phyloP scores from a whole-genome alignment of 768 basidiomycete genomes.

The Termitomyces sp. region DNA sequence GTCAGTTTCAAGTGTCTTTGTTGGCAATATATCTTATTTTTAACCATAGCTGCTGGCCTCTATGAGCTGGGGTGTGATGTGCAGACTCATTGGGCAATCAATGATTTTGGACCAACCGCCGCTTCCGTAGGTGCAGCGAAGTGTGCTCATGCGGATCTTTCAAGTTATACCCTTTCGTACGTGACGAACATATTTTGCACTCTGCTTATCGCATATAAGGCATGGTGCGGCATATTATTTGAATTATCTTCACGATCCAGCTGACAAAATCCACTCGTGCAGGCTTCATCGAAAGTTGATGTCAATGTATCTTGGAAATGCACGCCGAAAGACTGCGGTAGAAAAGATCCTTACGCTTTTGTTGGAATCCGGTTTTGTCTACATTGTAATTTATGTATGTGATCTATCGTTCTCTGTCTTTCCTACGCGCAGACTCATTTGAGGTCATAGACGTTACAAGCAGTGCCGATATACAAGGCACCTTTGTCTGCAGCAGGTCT shows the following conservation, averaged over 20 bases:
- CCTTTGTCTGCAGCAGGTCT: constrained; percentile 20
- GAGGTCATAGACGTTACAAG: constrained; percentile 24
- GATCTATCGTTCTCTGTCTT: background rate
- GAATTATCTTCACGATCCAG: too few species aligned
- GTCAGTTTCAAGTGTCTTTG: constrained; percentile 11
- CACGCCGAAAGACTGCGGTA: constrained; percentile 23
- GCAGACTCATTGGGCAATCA: constrained; percentile 24
- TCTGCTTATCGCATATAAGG: constrained; percentile 23
- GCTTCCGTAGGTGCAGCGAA: constrained; percentile 22
- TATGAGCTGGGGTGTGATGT: constrained; percentile 28
- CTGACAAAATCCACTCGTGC: background rate
- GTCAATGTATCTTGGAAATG: constrained; percentile 22
- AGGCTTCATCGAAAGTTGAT: constrained; percentile 25
- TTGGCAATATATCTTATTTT: background rate
- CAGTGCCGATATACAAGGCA: constrained; percentile 26
- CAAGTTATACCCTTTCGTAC: constrained; percentile 28
- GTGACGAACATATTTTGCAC: constrained; percentile 29
- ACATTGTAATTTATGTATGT: constrained; percentile 26
- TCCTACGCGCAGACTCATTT: background rate
- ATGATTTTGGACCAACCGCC: constrained; percentile 21
- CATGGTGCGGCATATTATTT: constrained; percentile 18
- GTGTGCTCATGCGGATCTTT: constrained; percentile 25
- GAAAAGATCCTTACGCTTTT: constrained; percentile 26
- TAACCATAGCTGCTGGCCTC: constrained; percentile 22
- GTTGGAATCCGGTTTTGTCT: constrained; percentile 27